Evolutionary conservation across 768 basidiomycete genomes (phyloP).

Genomic region (Suillus tomentosus): DNA sequence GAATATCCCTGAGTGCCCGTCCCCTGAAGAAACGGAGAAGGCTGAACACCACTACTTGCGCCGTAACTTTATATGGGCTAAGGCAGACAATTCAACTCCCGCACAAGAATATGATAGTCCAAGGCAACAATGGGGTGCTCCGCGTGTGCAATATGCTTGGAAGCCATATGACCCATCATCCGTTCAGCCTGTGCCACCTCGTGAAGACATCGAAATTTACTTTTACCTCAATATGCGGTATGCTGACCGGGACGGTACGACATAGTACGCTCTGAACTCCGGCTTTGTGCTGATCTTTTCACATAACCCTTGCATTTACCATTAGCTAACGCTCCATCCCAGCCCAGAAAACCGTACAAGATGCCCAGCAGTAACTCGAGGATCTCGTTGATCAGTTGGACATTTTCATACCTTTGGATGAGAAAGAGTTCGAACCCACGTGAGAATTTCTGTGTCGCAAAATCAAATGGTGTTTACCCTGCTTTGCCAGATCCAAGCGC

Average conservation of each 20-base stretch:
- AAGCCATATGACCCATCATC: constrained; percentile 22
- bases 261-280: not conserved
- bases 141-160: constrained; percentile 10
- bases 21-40: constrained; percentile 4
- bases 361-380: constrained; percentile 11
- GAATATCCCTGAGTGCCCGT: not conserved
- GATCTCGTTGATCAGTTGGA: constrained; percentile 16
- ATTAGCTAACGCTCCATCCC: not conserved
- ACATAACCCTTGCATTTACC: not conserved
- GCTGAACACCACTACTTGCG: constrained; percentile 12
- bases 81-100: not conserved
- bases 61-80: constrained; percentile 11
- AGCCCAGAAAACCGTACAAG: constrained; percentile 5
- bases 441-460: constrained; percentile 5
- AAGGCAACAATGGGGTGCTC: not conserved
- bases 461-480: not conserved
- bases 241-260: not conserved
- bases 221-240: constrained; percentile 23
- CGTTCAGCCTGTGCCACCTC: constrained; percentile 14
- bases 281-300: not conserved
- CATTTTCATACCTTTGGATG: constrained; percentile 16
- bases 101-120: not conserved
- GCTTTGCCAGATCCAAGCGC: constrained; percentile 18
- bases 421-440: constrained; percentile 23
- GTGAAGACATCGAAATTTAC: constrained; percentile 21